Conservation (phyloP, 2,329 filamentous ascomycete species). For the Paecilomyces sp. region DNA sequence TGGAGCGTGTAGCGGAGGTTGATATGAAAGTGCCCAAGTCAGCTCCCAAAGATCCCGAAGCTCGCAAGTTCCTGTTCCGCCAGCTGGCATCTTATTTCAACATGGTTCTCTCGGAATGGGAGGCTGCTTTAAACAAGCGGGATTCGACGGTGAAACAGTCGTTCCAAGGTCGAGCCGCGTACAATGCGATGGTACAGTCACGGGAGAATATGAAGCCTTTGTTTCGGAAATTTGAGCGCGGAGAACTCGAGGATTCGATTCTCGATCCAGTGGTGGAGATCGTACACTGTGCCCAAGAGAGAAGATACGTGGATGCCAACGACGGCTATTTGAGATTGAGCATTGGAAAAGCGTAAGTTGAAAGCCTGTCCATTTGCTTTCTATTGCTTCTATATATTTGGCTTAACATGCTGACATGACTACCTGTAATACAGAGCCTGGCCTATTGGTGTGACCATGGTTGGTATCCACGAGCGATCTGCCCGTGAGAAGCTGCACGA, state of each 20-base stretch:
- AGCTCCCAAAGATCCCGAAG: slow-evolving; percentile 58
- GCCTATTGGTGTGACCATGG: slow-evolving; percentile 99
- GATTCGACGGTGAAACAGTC: slow-evolving; percentile 57
- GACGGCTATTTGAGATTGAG: slow-evolving; percentile 88
- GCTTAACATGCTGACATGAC: slow-evolving; percentile 7
- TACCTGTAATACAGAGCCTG: slow-evolving; percentile 53
- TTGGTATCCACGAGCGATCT: slow-evolving; percentile 96
- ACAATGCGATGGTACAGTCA: slow-evolving; percentile 78
- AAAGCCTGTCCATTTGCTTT: neutral
- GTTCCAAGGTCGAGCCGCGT: slow-evolving; percentile 72
- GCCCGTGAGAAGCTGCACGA: slow-evolving; percentile 93
- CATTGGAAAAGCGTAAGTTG: slow-evolving; percentile 72
- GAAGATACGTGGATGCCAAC: slow-evolving; percentile 92
- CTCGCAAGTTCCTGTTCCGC: slow-evolving; percentile 65
- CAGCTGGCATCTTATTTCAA: slow-evolving; percentile 94
- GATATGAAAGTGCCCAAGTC: slow-evolving; percentile 75
- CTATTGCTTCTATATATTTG: neutral
- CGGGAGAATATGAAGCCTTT: slow-evolving; percentile 82
- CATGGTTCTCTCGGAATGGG: slow-evolving; percentile 88
- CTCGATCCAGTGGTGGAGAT: slow-evolving; percentile 84
- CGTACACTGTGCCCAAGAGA: slow-evolving; percentile 79
- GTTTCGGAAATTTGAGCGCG: slow-evolving; percentile 81
- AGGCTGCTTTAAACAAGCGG: slow-evolving; percentile 61
- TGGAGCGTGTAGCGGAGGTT: slow-evolving; percentile 71
- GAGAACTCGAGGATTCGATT: slow-evolving; percentile 69